Evolutionary conservation across 495 filamentous ascomycete species (phyloP), one percentile per base, ranked within the genome.

Genomic region (Hypoxylon lienhwacheense): DNA sequence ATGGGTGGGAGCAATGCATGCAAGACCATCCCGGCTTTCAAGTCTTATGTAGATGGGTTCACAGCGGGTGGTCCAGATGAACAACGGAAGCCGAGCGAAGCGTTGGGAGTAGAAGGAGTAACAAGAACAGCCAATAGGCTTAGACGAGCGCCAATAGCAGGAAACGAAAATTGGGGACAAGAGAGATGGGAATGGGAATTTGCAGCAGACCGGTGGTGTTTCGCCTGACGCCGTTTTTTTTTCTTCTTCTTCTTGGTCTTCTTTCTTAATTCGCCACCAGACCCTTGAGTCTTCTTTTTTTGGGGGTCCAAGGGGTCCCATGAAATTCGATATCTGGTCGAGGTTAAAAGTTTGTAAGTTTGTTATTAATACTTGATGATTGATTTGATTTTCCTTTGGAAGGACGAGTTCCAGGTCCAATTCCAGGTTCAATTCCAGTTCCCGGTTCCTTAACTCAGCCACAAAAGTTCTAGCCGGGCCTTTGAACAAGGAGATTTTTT

Each of bases 251-350:
- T n/a, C n/a, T n/a, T n/a, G n/a, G n/a, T n/a, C n/a, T n/a, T n/a
- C n/a, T n/a, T n/a, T n/a, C n/a, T n/a, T n/a, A n/a, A n/a, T n/a
- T 67, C 40, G 65, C 65, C 65, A 67, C 65, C 65, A 63, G 55
- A 59, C 62, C 62, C 58, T 67, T 55, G 59, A 49, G 29, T 51
- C 41, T 53, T 47, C 51, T 53, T 46, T 63, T n/a, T 65, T 63
- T 55, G 61, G 62, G 62, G 65, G 59, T 60, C 62, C 49, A 48
- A 53, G 46, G 58, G 48, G 55, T 47, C 52, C 56, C 61, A 60
- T 53, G 59, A 59, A 45, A 51, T 28, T 49, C 39, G n/a, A n/a
- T 45, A 16, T 33, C 11, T 22, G 46, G 17, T n/a, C 15, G 29
- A 32, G 14, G 24, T 16, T n/a, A n/a, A n/a, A n/a, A n/a, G n/a